Conservation (phyloP, 495 filamentous ascomycete genomes). For the Copromyces sp. region DNA sequence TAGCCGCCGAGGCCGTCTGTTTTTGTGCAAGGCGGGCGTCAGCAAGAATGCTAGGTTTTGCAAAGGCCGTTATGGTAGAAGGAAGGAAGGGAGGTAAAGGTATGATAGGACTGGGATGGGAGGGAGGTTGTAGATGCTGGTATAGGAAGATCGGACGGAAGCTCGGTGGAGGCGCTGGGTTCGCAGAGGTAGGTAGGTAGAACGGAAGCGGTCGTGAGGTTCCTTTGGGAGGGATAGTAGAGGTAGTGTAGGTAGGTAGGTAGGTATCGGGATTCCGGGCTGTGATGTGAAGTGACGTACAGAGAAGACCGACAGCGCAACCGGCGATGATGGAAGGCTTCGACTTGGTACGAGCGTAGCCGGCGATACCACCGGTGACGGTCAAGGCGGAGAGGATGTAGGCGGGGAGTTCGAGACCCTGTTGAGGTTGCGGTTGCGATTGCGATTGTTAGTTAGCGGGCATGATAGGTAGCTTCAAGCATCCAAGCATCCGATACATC, state of each 20-base stretch:
- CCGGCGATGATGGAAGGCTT: conserved; percentile 79
- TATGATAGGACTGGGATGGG: neutral
- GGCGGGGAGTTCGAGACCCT: conserved; percentile 39
- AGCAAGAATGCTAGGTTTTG: neutral
- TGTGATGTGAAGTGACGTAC: conserved; percentile 20
- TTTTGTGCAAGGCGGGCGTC: neutral
- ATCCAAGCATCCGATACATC: neutral
- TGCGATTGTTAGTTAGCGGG: neutral
- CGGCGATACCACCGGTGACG: conserved; percentile 74
- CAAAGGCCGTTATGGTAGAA: neutral
- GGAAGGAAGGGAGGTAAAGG: neutral
- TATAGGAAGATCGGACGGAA: too few relatives aligned
- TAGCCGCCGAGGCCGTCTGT: conserved; percentile 57
- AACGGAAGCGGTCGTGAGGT: too few relatives aligned
- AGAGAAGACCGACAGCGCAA: conserved; percentile 59
- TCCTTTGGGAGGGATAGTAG: neutral
- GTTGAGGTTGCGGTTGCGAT: neutral
- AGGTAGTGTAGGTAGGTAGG: neutral
- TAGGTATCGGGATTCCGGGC: neutral
- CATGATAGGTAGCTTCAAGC: too few relatives aligned
- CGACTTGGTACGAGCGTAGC: conserved; percentile 72
- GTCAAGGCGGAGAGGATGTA: conserved; percentile 73
- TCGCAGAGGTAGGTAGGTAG: neutral
- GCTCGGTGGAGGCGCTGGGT: neutral
- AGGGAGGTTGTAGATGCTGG: neutral